phyloP scores from a whole-genome alignment of 805 yeast species.

The Candida sonorensis region DNA sequence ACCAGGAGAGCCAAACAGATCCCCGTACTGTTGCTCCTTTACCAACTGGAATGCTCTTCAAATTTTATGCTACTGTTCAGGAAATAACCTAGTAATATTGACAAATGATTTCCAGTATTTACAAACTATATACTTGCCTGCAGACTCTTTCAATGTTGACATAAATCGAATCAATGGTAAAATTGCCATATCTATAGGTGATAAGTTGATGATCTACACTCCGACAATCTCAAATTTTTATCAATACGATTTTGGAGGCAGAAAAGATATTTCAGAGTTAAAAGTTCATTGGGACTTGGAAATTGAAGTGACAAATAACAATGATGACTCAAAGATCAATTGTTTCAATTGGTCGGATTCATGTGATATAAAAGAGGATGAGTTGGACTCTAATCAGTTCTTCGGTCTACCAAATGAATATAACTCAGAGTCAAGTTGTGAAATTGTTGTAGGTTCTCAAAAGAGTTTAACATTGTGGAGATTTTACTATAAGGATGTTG shows the following conservation, averaged over 20 bases:
- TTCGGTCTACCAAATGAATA: conserved; percentile 28
- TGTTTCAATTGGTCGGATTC: conserved; percentile 31
- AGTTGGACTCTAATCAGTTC: conserved; percentile 19
- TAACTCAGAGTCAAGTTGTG: conserved; percentile 35
- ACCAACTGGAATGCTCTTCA: conserved; percentile 60
- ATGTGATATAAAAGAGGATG: conserved; percentile 23
- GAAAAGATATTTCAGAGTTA: conserved; percentile 25
- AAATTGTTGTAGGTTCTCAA: conserved; percentile 55
- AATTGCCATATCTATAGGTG: conserved; percentile 46
- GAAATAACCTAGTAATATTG: conserved; percentile 71
- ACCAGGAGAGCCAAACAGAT: conserved; percentile 77
- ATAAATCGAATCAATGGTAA: conserved; percentile 56
- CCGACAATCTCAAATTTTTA: conserved; percentile 48
- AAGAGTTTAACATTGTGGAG: conserved; percentile 47
- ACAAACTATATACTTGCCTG: conserved; percentile 70
- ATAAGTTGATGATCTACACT: conserved; percentile 40
- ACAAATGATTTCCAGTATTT: conserved; percentile 46
- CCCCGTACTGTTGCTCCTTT: conserved; percentile 49
- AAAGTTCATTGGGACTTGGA: conserved; percentile 28
- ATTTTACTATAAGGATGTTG: conserved; percentile 24
- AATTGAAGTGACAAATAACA: conserved; percentile 14
- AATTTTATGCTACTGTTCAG: conserved; percentile 74
- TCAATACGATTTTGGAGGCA: conserved; percentile 27
- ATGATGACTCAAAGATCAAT: conserved; percentile 21
- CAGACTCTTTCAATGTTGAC: conserved; percentile 61